These are phyloP conservation scores for Colletotrichum paranaense DNA, from an alignment of 2,329 filamentous ascomycete genomes.

Conservation along the genomic window DNA sequence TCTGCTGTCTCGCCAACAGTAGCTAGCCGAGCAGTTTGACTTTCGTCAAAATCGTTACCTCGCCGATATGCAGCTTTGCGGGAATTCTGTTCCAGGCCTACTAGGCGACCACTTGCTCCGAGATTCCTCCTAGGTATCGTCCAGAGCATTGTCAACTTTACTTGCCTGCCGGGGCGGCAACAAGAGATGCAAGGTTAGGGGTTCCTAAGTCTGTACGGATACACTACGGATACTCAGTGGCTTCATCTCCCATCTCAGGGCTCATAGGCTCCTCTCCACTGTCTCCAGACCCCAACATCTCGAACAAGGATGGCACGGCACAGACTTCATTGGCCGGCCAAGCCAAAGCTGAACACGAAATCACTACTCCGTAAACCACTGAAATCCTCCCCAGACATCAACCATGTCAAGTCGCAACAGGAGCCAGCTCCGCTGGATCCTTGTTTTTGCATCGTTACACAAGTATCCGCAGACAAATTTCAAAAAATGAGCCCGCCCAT, in stretches of 20 bases:
- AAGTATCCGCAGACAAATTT: not conserved
- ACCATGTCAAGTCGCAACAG: conserved; percentile 7
- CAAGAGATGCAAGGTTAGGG: not conserved
- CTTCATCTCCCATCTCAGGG: not conserved
- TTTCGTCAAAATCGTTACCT: not conserved
- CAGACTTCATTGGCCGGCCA: conserved; percentile 4
- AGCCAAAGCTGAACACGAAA: conserved; percentile 13
- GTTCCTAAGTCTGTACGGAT: no score
- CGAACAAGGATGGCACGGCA: not conserved
- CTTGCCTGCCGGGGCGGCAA: not conserved
- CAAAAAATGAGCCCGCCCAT: not conserved
- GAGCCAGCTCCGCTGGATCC: conserved; percentile 6
- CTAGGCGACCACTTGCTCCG: not conserved
- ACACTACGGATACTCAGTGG: no score
- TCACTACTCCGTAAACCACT: not conserved
- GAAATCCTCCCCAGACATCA: conserved; percentile 1
- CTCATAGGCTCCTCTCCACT: not conserved
- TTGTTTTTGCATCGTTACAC: not conserved
- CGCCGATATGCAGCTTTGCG: not conserved
- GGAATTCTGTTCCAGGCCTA: not conserved
- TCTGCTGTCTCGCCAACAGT: not conserved
- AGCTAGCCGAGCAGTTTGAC: not conserved
- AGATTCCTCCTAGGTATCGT: not conserved
- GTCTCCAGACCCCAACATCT: conserved; percentile 3
- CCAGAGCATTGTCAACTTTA: not conserved